Evolutionary conservation across 495 filamentous ascomycete species (phyloP).

Genomic region (Penicillium crystallinum): DNA sequence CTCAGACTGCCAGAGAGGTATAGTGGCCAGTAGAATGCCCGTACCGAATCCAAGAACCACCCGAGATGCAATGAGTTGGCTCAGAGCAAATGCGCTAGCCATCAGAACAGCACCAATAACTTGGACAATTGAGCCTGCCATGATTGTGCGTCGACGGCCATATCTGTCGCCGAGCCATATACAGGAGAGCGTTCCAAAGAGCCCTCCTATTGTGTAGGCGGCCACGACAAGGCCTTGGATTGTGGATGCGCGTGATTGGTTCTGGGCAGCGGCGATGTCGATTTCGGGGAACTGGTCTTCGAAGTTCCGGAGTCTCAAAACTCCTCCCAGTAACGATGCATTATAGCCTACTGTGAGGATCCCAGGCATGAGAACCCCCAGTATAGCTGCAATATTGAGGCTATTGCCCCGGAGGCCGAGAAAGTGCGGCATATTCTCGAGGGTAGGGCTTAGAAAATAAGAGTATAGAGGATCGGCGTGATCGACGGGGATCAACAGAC

Average conservation of each 20-base stretch:
- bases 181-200: slow-evolving; percentile 49
- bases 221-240: slow-evolving; percentile 44
- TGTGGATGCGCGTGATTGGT: slow-evolving; percentile 12
- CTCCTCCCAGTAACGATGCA: slow-evolving; percentile 18
- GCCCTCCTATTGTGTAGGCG: slow-evolving; percentile 55
- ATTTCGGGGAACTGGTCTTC: slow-evolving; percentile 19
- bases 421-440: slow-evolving; percentile 18
- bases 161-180: slow-evolving; percentile 51
- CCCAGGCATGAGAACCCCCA: slow-evolving; percentile 24
- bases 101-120: slow-evolving; percentile 53
- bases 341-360: slow-evolving; percentile 24
- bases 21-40: slow-evolving; percentile 54
- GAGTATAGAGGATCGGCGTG: slow-evolving; percentile 13
- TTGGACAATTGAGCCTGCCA: slow-evolving; percentile 50
- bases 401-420: slow-evolving; percentile 24
- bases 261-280: slow-evolving; percentile 8
- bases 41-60: slow-evolving; percentile 52
- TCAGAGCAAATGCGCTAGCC: slow-evolving; percentile 43
- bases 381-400: slow-evolving; percentile 21
- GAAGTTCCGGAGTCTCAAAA: slow-evolving; percentile 17
- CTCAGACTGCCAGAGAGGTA: slow-evolving; percentile 62
- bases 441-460: slow-evolving; percentile 2
- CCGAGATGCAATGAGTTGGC: slow-evolving; percentile 54
- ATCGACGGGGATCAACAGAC: slow-evolving; percentile 12
- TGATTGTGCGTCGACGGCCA: slow-evolving; percentile 51